A percentile compares a stretch with the other conserved stretches of the same genome.
Conservation (phyloP, 2,329 filamentous ascomycete genomes). For the Tolypocladium tropicale region DNA sequence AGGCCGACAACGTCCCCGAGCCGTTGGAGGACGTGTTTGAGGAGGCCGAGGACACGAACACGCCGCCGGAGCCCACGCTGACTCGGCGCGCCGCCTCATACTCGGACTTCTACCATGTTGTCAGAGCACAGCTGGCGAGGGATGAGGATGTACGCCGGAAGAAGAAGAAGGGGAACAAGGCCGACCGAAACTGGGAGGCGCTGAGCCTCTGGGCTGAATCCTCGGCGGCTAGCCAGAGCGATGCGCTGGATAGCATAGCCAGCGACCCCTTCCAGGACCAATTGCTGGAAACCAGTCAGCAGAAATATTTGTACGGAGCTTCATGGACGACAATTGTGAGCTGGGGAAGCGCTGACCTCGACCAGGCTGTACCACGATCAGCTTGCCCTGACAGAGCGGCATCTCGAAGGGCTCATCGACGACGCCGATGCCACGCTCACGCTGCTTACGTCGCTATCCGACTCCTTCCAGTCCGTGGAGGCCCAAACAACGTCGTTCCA, state of each 20-base stretch:
- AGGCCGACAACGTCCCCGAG: slow-evolving; percentile 39
- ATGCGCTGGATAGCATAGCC: slow-evolving; percentile 8
- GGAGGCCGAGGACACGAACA: slow-evolving; percentile 41
- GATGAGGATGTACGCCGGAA: slow-evolving; percentile 30
- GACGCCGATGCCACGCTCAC: slow-evolving; percentile 69
- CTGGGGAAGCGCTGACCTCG: slow-evolving; percentile 14
- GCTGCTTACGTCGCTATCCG: slow-evolving; percentile 67
- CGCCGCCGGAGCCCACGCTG: slow-evolving; percentile 56
- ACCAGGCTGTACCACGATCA: slow-evolving; percentile 68
- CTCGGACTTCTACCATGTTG: slow-evolving; percentile 62
- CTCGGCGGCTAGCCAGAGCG: slow-evolving; percentile 11
- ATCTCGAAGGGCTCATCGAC: slow-evolving; percentile 68
- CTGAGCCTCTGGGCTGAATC: slow-evolving; percentile 23
- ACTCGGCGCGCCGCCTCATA: slow-evolving; percentile 61
- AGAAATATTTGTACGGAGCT: slow-evolving; percentile 65
- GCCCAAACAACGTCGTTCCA: slow-evolving; percentile 88
- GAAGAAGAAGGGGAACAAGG: slow-evolving; percentile 23
- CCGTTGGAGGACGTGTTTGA: slow-evolving; percentile 50
- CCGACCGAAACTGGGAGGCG: slow-evolving; percentile 39
- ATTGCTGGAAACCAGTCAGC: slow-evolving; percentile 72
- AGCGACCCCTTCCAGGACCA: slow-evolving; percentile 44
- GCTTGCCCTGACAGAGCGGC: slow-evolving; percentile 67
- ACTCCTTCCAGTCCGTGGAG: slow-evolving; percentile 81
- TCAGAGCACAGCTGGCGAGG: slow-evolving; percentile 44
- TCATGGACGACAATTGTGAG: neutral